Evolutionary conservation across 441 rosid genomes (phyloP).

Genomic region (Syzygium malaccense): DNA sequence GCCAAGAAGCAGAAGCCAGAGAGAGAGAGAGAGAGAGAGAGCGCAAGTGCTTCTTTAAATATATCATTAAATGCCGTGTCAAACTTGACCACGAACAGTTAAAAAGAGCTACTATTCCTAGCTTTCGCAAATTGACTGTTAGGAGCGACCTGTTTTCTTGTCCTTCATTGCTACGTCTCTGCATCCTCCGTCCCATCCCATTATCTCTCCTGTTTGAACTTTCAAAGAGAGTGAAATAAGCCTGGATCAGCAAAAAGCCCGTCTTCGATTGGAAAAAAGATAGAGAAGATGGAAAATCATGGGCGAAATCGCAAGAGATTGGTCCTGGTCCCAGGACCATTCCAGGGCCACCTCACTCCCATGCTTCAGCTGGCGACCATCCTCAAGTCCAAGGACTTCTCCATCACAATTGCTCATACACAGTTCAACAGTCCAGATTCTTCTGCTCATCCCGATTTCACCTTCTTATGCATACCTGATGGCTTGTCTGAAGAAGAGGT

Average conservation of each 20-base stretch:
- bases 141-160: background rate
- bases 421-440: constrained; percentile 19
- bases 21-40: background rate
- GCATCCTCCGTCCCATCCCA: background rate
- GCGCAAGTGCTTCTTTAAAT: background rate
- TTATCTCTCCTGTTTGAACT: background rate
- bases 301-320: background rate
- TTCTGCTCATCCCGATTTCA: constrained; percentile 12
- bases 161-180: background rate
- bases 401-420: constrained; percentile 18
- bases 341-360: constrained; percentile 34
- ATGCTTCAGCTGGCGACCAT: constrained; percentile 37
- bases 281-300: background rate
- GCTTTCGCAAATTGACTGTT: background rate
- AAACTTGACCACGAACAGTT: background rate
- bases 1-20: background rate
- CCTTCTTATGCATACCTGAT: constrained; percentile 7
- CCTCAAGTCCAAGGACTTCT: constrained; percentile 27
- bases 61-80: background rate
- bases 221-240: background rate
- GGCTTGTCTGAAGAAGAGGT: background rate
- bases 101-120: no score
- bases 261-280: background rate
- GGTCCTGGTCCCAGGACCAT: constrained; percentile 32
- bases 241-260: background rate